phyloP scores from a whole-genome alignment of 2,329 filamentous ascomycete species.

The Chrysoporthe puriensis region DNA sequence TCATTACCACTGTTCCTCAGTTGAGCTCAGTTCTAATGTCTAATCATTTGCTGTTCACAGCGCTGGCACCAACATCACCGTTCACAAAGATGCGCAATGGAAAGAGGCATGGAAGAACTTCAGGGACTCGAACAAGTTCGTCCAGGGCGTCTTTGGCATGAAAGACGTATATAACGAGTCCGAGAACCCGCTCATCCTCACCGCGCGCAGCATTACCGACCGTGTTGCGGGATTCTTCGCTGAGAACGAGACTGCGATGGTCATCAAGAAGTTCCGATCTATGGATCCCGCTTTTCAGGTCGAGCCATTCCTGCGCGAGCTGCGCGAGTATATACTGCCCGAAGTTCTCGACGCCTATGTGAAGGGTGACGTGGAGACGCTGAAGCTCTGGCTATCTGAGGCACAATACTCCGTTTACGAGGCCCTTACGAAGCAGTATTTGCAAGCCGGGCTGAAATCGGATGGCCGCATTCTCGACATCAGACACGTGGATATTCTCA shows the following conservation, averaged over 20 bases:
- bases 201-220: conserved; percentile 91
- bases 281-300: conserved; percentile 96
- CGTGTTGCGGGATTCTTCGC: conserved; percentile 94
- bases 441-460: conserved; percentile 87
- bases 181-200: conserved; percentile 92
- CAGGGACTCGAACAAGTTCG: conserved; percentile 83
- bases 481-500: conserved; percentile 85
- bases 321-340: conserved; percentile 96
- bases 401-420: conserved; percentile 97
- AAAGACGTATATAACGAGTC: conserved; percentile 92
- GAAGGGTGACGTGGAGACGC: conserved; percentile 87
- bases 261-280: conserved; percentile 96
- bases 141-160: conserved; percentile 85
- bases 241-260: conserved; percentile 95
- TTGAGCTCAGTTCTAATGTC: conserved; percentile 36
- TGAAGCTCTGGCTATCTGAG: conserved; percentile 94
- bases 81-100: conserved; percentile 97
- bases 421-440: conserved; percentile 95
- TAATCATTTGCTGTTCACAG: conserved; percentile 49
- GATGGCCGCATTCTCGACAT: conserved; percentile 96
- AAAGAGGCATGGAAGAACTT: conserved; percentile 99
- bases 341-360: conserved; percentile 98
- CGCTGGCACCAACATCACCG: conserved; percentile 88
- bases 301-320: conserved; percentile 91
- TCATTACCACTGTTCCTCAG: conserved; percentile 27